A percentile compares a stretch with the other conserved stretches of the same genome.
Evolutionary conservation across 192 early-diverging fungal genomes (phyloP).

Genomic region (Mortierella antarctica): DNA sequence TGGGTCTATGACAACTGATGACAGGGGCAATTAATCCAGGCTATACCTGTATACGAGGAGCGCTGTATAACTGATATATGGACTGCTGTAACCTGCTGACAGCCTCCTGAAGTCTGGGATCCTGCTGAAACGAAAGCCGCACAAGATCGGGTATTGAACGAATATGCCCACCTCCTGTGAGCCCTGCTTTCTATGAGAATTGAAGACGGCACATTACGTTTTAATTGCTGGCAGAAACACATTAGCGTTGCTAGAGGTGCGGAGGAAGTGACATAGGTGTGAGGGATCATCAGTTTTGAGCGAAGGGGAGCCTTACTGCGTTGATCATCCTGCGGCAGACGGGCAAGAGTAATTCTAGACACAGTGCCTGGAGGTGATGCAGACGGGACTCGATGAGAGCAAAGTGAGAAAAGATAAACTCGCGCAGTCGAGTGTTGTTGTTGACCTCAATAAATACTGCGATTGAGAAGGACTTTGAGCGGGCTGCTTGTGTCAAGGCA

Average conservation of each 20-base stretch:
- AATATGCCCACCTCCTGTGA: conserved; percentile 26
- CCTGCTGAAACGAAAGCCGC: conserved; percentile 60
- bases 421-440: conserved; percentile 56
- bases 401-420: conserved; percentile 70
- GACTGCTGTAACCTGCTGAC: conserved; percentile 58
- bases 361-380: conserved; percentile 64
- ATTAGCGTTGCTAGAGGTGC: not conserved
- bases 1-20: too few relatives aligned
- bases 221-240: conserved; percentile 1
- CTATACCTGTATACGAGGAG: conserved; percentile 67
- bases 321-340: conserved; percentile 41
- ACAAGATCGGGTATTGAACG: conserved; percentile 53
- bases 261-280: not conserved
- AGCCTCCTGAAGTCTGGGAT: conserved; percentile 56
- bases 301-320: conserved; percentile 9
- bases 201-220: not conserved
- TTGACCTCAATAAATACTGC: conserved; percentile 63
- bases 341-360: conserved; percentile 54
- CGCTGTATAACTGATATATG: conserved; percentile 60
- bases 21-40: not conserved
- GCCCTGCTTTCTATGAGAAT: conserved; percentile 43
- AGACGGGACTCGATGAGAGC: conserved; percentile 65
- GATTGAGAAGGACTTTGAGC: conserved; percentile 63
- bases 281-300: too few relatives aligned
- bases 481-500: conserved; percentile 52